Base-by-base conservation (phyloP, 331 rosid species). In the Prunus yedoensis region DNA sequence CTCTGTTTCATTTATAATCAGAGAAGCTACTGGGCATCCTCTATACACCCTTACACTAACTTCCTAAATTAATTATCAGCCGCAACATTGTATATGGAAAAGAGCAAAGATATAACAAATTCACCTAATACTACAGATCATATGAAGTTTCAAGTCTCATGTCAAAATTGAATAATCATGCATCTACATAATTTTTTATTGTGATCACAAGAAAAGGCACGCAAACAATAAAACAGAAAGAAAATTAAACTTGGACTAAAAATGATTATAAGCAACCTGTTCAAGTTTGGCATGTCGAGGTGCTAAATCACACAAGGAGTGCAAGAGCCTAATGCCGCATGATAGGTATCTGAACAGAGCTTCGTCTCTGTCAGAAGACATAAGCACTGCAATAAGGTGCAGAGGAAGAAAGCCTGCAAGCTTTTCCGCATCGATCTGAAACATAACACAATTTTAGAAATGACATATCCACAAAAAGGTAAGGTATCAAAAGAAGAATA, bases 341-440 rank as follows among this genome's bases (percentile, higher is more conserved):
- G 88, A 74, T 80, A 91, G 81, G 86, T 91, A 89, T 79, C 78
- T 90, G 76, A 82, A 84, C 75, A 77, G 23, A 50, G 84, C 82
- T 79, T 89, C 98, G 71, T 87, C 84, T 80, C 80, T 85, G 27
- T 85, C 80, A 65, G 92, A 69, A 66, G 93, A 81, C 62, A 89
- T 82, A 49, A 91, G 82, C 70, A 84, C 82, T 49, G 91, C 81
- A 86, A 75, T 83, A 77, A 94, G 96, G 85, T 94, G 97, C 86
- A 88, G 82, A 9, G 98, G 93, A 81, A 94, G 97, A 77, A 77
- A 86, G 74, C 87, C 84, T 14, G 77, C 93, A 72, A 94, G 96
- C 91, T 86, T 94, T 83, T 90, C 98, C 77, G 89, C 74, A 63
- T 94, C 98, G 81, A 94, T 81, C 98, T 94, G 91, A 76, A 73